Evolutionary conservation across 1,284 basidiomycete species (phyloP), one percentile per base, ranked within the genome.

Genomic region (Athelia sp.): DNA sequence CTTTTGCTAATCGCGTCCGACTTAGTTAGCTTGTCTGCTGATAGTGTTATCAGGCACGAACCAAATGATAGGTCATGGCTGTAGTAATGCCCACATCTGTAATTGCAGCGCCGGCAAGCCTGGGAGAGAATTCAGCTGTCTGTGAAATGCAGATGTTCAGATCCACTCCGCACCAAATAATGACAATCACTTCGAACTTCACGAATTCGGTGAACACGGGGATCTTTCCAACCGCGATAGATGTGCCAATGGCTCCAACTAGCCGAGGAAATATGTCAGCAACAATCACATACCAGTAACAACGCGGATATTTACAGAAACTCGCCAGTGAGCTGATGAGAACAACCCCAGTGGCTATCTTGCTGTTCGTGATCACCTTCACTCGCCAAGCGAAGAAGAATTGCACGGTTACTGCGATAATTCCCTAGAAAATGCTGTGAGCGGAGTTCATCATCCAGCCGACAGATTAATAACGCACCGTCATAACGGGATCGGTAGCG

Each of bases 361-460:
- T 29, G 26, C 26, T 29, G 17, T 54, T 57, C 6, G 68, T 67
- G 10, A 72, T 47, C 14, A 68, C 56, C 14, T 60, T 54, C 45
- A 73, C 59, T 21, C 70, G 56, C 69, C 70, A 71, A 3, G 66
- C 63, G 45, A 68, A 69, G 54, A 70, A 71, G 3, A 60, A 31
- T 50, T 72, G 68, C n/a, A 73, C 67, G 18, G 63, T 47, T 18
- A 55, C 51, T 9, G 64, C 65, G 35, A 69, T 68, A 19, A 71
- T 57, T 13, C 58, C 66, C 68, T n/a, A 45, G 21, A 36, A n/a
- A 34, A 32, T 47, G 35, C 38, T 14, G 34, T 26, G 36, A 40
- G 31, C 36, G 43, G 10, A 21, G 18, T 42, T 40, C 17, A 15
- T 9, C 19, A 17, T 23, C 26, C 11, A 23, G 22, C 26, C 19